Evolutionary conservation across 179 eudicot genomes (phyloP).

Genomic region (Dionaea muscipula): DNA sequence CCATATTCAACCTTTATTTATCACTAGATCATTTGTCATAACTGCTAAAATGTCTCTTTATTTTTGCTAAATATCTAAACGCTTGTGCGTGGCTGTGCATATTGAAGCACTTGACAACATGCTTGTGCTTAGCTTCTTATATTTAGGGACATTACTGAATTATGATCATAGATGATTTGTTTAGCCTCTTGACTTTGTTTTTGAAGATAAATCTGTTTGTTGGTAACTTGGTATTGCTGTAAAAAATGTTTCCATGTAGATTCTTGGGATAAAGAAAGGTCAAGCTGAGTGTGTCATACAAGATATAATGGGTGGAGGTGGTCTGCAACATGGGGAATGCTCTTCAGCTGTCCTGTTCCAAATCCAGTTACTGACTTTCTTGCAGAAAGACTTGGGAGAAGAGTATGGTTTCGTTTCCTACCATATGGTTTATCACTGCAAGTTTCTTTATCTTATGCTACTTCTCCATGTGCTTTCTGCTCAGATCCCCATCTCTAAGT

Average conservation of each 20-base stretch:
- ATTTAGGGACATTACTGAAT: no score
- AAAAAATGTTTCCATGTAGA: constrained; percentile 21
- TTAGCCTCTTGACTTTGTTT: no score
- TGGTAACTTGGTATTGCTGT: no score
- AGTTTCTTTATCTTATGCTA: background rate
- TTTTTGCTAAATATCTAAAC: no score
- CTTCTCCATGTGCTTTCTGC: constrained; percentile 1
- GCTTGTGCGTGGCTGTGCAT: no score
- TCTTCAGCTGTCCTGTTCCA: constrained; percentile 45
- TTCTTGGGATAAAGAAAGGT: constrained; percentile 51
- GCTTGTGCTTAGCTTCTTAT: no score
- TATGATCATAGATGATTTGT: no score
- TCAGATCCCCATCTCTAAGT: constrained; percentile 21
- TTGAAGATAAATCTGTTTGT: no score
- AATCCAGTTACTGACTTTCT: constrained; percentile 34
- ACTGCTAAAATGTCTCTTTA: no score
- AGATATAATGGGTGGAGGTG: constrained; percentile 46
- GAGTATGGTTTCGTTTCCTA: constrained; percentile 21
- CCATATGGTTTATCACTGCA: constrained; percentile 3
- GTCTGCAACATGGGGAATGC: constrained; percentile 33
- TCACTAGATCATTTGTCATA: no score
- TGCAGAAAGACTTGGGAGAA: constrained; percentile 32
- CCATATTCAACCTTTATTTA: background rate
- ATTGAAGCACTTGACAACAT: no score
- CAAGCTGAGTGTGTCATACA: constrained; percentile 44